Base-by-base conservation (phyloP, 768 basidiomycete genomes). In the Mycena vulgaris region DNA sequence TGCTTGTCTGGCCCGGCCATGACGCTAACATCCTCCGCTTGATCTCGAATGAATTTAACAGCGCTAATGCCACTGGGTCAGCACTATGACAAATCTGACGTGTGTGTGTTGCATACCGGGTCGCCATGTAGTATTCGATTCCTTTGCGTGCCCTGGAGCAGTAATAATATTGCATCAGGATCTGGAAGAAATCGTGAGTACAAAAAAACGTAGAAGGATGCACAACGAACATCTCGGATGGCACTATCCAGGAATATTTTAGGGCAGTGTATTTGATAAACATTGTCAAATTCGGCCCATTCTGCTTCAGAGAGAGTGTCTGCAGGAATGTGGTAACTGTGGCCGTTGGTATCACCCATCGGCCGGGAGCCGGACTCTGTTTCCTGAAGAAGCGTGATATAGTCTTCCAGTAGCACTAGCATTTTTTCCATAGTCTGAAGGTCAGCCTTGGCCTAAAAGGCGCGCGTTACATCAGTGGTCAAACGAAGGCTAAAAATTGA, bases 191-290 rank as follows among this genome's bases (percentile, higher is more conserved):
- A 16, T 68, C 58, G 71, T 74, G 68, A 78, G 70, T 48, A 66
- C 35, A 19, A 66, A 11, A 64, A 61, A 33, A 11, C 11, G 37
- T 48, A 33, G 40, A 19, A 30, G n/a, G 63, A n/a, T 31, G 8
- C 16, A 57, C 27, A 31, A 82, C 92, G 75, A 74, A 96, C 94
- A 79, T 97, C 93, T 70, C 96, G 90, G 33, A 92, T 89, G 28
- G 89, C 86, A 75, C 90, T 90, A 74, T 91, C 92, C 83, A 96
- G 84, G 74, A 90, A 91, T 52, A 97, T 86, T 55, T 89, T 92
- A 1, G 96, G 96, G 69, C 89, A 93, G 80, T 98, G 96, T 19
- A 96, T 87, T 76, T 97, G 94, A 77, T 96, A 95, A 28, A 96
- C 95, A 75, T 97, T 94, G 76, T 94, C 92, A 80, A 97, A 98